These are phyloP conservation scores for Yamadazyma dendronema DNA, from an alignment of 1,139 yeast species.

Conservation along the genomic window DNA sequence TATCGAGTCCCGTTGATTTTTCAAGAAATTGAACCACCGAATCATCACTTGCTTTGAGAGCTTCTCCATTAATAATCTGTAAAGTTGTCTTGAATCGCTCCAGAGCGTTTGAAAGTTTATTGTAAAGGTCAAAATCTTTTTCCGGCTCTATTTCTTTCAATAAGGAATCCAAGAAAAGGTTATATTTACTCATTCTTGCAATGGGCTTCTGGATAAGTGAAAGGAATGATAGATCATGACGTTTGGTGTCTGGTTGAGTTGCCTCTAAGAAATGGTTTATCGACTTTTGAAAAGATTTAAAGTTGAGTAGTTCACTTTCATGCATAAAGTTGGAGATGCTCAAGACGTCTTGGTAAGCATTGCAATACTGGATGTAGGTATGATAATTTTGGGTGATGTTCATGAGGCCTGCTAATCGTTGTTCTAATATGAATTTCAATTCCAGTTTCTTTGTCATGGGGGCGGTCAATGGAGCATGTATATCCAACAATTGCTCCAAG, in stretches of 20 bases:
- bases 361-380: conserved; percentile 43
- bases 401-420: conserved; percentile 1
- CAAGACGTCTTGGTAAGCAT: conserved; percentile 38
- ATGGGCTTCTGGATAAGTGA: conserved; percentile 57
- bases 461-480: conserved; percentile 7
- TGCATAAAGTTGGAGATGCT: conserved; percentile 23
- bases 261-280: conserved; percentile 39
- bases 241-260: conserved; percentile 32
- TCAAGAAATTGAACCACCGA: neutral
- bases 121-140: neutral
- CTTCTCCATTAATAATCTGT: conserved; percentile 24
- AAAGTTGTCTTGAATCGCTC: conserved; percentile 21
- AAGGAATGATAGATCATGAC: conserved; percentile 44
- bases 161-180: conserved; percentile 45
- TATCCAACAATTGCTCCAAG: conserved; percentile 7
- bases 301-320: neutral
- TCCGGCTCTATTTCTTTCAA: conserved; percentile 13
- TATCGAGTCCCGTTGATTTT: neutral
- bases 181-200: conserved; percentile 50
- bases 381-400: conserved; percentile 5
- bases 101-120: conserved; percentile 6
- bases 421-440: neutral
- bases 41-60: conserved; percentile 3
- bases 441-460: neutral
- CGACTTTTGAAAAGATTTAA: conserved; percentile 2